A percentile compares a stretch with the other conserved stretches of the same genome.
phyloP scores from a whole-genome alignment of 2,329 filamentous ascomycete species.

The Trichoderma koningii region DNA sequence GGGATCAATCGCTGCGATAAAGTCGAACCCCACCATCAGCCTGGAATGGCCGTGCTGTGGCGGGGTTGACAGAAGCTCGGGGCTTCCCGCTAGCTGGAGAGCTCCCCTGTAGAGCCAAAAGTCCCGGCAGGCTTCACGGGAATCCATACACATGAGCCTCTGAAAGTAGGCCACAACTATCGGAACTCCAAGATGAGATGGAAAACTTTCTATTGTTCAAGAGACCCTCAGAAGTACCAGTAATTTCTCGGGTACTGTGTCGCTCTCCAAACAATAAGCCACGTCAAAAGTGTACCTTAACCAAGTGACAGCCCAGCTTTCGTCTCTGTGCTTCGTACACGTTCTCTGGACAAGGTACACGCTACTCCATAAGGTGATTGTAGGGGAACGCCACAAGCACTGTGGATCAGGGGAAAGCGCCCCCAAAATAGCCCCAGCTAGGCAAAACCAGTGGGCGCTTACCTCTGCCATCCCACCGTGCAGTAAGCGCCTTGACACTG shows the following conservation, averaged over 20 bases:
- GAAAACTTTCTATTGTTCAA: too few relatives aligned
- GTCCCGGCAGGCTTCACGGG: too few relatives aligned
- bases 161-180: too few relatives aligned
- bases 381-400: too few relatives aligned
- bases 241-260: too few relatives aligned
- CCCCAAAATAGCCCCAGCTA: neutral
- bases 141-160: too few relatives aligned
- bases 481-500: neutral
- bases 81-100: constrained; percentile 7
- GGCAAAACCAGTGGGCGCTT: constrained; percentile 4
- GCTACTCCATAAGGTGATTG: neutral
- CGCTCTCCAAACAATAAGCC: too few relatives aligned
- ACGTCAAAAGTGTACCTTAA: neutral
- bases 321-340: too few relatives aligned
- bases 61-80: constrained; percentile 10
- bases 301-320: neutral
- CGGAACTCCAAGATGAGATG: too few relatives aligned
- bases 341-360: neutral
- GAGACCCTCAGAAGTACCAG: too few relatives aligned
- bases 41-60: constrained; percentile 5
- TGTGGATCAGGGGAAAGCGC: too few relatives aligned
- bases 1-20: constrained; percentile 12
- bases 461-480: constrained; percentile 20
- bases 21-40: constrained; percentile 15
- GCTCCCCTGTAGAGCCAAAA: neutral